phyloP scores from a whole-genome alignment of 495 filamentous ascomycete species.

The Aspergillus sclerotiicarbonarius region DNA sequence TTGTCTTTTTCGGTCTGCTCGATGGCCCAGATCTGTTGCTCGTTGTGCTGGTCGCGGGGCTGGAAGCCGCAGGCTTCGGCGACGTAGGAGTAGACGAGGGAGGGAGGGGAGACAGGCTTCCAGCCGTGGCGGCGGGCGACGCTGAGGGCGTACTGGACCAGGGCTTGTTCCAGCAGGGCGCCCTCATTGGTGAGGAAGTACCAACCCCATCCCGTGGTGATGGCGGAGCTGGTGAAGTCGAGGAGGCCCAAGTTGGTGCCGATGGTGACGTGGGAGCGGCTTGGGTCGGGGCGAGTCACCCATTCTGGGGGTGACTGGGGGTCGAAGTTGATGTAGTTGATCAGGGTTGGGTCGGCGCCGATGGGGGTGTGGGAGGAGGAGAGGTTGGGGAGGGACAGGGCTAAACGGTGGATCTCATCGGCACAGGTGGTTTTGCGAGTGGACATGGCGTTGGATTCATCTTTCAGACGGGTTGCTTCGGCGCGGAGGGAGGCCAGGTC shows the following conservation, averaged over 20 bases:
- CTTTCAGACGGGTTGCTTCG: constrained; percentile 70
- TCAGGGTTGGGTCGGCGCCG: constrained; percentile 55
- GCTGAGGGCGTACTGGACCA: constrained; percentile 78
- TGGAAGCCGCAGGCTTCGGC: constrained; percentile 89
- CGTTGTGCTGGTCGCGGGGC: constrained; percentile 83
- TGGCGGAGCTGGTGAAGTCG: constrained; percentile 78
- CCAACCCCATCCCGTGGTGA: constrained; percentile 91
- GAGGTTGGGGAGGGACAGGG: constrained; percentile 81
- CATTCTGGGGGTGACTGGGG: constrained; percentile 51
- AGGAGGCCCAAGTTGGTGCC: constrained; percentile 75
- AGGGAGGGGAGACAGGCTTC: constrained; percentile 76
- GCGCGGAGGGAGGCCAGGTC: constrained; percentile 40
- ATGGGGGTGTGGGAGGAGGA: constrained; percentile 73
- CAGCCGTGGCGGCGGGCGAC: constrained; percentile 70
- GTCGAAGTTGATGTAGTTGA: constrained; percentile 75
- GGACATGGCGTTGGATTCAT: constrained; percentile 57
- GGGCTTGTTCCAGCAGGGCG: constrained; percentile 86
- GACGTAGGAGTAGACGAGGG: constrained; percentile 89
- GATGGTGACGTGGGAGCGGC: constrained; percentile 75
- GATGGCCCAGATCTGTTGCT: constrained; percentile 85
- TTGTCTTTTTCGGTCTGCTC: constrained; percentile 61
- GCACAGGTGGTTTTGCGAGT: constrained; percentile 56
- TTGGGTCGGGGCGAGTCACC: constrained; percentile 46
- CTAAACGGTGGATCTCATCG: constrained; percentile 69
- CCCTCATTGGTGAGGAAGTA: constrained; percentile 90